Evolutionary conservation across 768 basidiomycete species (phyloP).

Genomic region (Panaeolus cyanescens): DNA sequence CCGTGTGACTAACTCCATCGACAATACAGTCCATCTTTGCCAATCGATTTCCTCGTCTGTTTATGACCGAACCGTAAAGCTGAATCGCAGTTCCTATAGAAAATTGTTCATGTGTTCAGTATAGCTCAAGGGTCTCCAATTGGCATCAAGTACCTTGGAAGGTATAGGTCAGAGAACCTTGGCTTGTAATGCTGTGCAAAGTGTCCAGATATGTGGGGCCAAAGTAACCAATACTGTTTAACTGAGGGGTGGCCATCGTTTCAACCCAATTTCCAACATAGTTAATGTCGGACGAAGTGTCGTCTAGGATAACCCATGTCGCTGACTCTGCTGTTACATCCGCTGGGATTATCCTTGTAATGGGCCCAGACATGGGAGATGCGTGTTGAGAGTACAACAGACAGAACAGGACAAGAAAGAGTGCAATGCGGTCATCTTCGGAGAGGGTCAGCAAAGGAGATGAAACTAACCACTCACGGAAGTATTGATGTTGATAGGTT

Average conservation of each 20-base stretch:
- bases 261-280: background rate
- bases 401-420: background rate
- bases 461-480: background rate
- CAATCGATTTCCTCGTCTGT: background rate
- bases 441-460: background rate
- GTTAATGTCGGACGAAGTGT: background rate
- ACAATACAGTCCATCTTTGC: background rate
- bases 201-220: background rate
- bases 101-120: background rate
- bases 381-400: background rate
- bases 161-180: background rate
- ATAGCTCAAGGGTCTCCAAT: background rate
- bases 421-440: background rate
- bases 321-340: background rate
- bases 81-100: background rate
- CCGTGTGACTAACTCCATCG: background rate
- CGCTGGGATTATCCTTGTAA: background rate
- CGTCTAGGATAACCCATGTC: background rate
- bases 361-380: background rate
- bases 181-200: background rate
- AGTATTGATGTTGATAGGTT: background rate
- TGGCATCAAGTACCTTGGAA: background rate
- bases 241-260: background rate
- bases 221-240: background rate
- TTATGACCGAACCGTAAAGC: background rate